phyloP scores from a whole-genome alignment of 2,329 filamentous ascomycete genomes.

The Fusarium gaditjirri region DNA sequence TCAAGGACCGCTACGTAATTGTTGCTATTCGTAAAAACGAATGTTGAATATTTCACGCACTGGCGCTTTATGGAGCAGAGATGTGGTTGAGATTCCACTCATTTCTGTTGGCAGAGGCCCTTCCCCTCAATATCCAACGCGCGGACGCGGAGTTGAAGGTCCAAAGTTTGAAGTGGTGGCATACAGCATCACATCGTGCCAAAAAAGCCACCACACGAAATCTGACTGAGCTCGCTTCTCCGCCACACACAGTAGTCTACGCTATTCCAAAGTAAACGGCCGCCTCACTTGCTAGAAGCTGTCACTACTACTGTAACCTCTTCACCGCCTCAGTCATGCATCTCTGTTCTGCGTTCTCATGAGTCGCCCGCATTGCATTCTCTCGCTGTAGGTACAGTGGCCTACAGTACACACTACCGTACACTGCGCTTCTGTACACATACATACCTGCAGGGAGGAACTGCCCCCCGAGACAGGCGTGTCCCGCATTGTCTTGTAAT shows the following conservation, averaged over 20 bases:
- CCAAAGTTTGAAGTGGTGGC: slow-evolving; percentile 3
- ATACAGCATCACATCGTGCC: neutral
- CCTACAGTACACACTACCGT: slow-evolving; percentile 1
- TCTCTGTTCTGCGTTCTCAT: slow-evolving; percentile 21
- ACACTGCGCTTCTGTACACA: neutral
- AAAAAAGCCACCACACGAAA: slow-evolving; percentile 25
- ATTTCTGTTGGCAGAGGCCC: neutral
- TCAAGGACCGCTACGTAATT: slow-evolving; percentile 33
- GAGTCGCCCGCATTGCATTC: slow-evolving; percentile 6
- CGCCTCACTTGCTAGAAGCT: neutral
- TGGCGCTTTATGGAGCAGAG: neutral
- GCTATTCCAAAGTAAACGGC: slow-evolving; percentile 1
- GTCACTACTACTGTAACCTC: slow-evolving; percentile 14
- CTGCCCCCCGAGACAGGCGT: slow-evolving; percentile 8
- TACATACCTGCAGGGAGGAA: slow-evolving; percentile 4
- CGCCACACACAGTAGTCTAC: slow-evolving; percentile 16
- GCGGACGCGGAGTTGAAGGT: slow-evolving; percentile 7
- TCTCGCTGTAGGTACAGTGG: slow-evolving; percentile 23
- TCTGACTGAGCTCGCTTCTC: slow-evolving; percentile 5
- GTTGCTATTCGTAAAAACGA: slow-evolving; percentile 18
- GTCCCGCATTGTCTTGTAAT: slow-evolving; percentile 17
- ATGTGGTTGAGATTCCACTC: neutral
- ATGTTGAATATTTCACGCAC: slow-evolving; percentile 27
- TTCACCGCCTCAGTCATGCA: slow-evolving; percentile 34
- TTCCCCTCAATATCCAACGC: neutral